phyloP scores from a whole-genome alignment of 345 rosid genomes.

The Linum lewisii region DNA sequence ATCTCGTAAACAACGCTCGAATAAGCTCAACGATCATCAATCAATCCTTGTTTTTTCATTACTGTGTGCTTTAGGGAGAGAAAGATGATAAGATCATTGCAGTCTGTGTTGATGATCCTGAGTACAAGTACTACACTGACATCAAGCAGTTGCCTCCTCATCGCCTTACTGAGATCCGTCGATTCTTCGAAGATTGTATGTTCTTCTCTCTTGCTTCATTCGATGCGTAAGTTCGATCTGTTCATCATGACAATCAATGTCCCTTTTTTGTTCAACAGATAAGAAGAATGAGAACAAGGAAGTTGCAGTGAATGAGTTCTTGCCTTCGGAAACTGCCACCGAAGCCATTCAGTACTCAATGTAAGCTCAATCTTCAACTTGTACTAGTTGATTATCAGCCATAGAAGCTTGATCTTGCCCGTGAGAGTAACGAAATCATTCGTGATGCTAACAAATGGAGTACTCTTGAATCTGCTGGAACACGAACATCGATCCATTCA shows the following conservation, averaged over 20 bases:
- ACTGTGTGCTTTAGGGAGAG: conserved; percentile 53
- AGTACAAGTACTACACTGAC: conserved; percentile 77
- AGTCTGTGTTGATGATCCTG: conserved; percentile 97
- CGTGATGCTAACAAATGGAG: too few species aligned
- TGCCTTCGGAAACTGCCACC: conserved; percentile 53
- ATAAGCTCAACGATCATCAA: too few species aligned
- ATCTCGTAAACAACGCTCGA: too few species aligned
- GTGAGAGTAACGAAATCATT: too few species aligned
- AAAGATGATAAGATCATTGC: conserved; percentile 98
- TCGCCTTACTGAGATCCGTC: conserved; percentile 85
- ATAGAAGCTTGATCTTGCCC: too few species aligned
- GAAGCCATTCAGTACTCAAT: conserved; percentile 88
- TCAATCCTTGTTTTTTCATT: background rate
- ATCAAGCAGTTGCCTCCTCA: conserved; percentile 91
- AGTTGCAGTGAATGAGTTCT: conserved; percentile 86
- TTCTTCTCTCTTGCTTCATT: background rate
- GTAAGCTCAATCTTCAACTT: conserved; percentile 28
- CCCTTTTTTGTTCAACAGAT: conserved; percentile 36
- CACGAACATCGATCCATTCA: too few species aligned
- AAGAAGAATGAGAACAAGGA: conserved; percentile 97
- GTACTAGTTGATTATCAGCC: too few species aligned
- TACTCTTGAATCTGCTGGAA: too few species aligned
- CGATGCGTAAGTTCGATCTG: background rate
- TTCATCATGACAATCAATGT: conserved; percentile 15
- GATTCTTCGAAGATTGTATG: conserved; percentile 95